Conservation (phyloP, 2,329 filamentous ascomycete genomes). For the Penicillium sp. region DNA sequence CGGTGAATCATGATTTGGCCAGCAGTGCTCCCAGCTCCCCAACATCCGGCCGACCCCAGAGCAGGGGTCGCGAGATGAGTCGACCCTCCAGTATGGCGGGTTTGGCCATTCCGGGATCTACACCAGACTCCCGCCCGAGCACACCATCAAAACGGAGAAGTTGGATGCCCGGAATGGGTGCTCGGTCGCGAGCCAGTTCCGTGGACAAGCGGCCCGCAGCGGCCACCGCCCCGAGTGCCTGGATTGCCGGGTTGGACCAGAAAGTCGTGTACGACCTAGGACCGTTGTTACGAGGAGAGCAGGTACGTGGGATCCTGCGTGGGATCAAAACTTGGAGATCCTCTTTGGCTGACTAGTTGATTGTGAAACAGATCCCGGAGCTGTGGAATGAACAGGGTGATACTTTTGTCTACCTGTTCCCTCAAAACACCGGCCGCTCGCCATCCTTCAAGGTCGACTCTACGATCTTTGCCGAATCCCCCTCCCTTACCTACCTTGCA, state of each 20-base stretch:
- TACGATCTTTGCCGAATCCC: conserved; percentile 58
- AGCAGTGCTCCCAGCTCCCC: conserved; percentile 33
- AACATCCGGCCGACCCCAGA: conserved; percentile 34
- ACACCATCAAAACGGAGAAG: conserved; percentile 43
- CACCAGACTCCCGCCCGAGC: conserved; percentile 34
- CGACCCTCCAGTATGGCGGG: conserved; percentile 36
- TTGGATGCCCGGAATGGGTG: conserved; percentile 46
- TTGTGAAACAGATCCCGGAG: conserved; percentile 49
- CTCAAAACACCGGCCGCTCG: conserved; percentile 55
- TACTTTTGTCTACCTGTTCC: conserved; percentile 63
- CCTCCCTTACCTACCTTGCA: conserved; percentile 55
- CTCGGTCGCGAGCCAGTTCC: conserved; percentile 36
- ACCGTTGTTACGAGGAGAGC: conserved; percentile 52
- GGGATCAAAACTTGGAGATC: background rate
- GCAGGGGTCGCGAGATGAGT: conserved; percentile 38
- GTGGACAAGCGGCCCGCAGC: conserved; percentile 28
- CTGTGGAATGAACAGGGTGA: conserved; percentile 65
- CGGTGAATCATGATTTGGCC: conserved; percentile 39
- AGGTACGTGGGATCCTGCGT: conserved; percentile 39
- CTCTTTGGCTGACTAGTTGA: background rate
- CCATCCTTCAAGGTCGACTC: conserved; percentile 64
- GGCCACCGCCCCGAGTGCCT: conserved; percentile 48
- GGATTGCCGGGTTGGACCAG: conserved; percentile 60
- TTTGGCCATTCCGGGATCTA: conserved; percentile 33
- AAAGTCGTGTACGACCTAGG: conserved; percentile 57